Evolutionary conservation across 2,329 filamentous ascomycete genomes (phyloP).

Genomic region (Ophiocordyceps robertsii): DNA sequence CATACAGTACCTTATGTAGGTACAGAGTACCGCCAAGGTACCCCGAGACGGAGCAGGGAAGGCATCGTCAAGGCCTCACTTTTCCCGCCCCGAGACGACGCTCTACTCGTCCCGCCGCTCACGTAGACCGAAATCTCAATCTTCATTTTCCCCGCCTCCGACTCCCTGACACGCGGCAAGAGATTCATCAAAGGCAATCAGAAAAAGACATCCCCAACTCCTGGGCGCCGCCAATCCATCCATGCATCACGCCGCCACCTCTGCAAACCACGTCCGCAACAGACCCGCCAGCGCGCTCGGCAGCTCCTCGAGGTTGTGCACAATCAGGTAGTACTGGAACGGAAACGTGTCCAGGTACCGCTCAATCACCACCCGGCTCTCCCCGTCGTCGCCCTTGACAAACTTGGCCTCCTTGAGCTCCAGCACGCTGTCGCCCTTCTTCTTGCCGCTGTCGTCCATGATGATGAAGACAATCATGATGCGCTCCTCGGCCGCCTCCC

Average conservation of each 20-base stretch:
- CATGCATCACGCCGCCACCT: constrained; percentile 38
- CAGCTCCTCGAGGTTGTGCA: constrained; percentile 81
- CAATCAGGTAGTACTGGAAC: constrained; percentile 93
- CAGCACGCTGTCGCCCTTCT: constrained; percentile 55
- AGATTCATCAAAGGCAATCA: too few relatives aligned
- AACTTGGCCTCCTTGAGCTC: constrained; percentile 84
- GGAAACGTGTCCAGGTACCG: constrained; percentile 92
- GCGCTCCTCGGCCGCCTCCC: constrained; percentile 79
- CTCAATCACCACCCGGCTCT: constrained; percentile 65
- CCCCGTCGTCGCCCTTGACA: constrained; percentile 43
- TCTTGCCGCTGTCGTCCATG: constrained; percentile 52
- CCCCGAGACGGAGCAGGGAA: too few relatives aligned
- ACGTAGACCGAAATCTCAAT: too few relatives aligned
- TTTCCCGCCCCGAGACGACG: too few relatives aligned
- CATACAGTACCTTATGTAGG: too few relatives aligned
- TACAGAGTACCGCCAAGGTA: too few relatives aligned
- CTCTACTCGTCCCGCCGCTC: too few relatives aligned
- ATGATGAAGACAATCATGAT: constrained; percentile 99
- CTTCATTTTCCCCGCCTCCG: too few relatives aligned
- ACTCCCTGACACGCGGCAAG: too few relatives aligned
- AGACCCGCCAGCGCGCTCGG: constrained; percentile 78
- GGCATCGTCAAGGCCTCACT: too few relatives aligned
- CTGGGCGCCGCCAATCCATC: neutral
- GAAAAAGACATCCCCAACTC: too few relatives aligned
- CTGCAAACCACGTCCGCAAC: constrained; percentile 90